These are phyloP conservation scores for Tulasnella sp. DNA, from an alignment of 768 basidiomycete species.

Conservation along the genomic window DNA sequence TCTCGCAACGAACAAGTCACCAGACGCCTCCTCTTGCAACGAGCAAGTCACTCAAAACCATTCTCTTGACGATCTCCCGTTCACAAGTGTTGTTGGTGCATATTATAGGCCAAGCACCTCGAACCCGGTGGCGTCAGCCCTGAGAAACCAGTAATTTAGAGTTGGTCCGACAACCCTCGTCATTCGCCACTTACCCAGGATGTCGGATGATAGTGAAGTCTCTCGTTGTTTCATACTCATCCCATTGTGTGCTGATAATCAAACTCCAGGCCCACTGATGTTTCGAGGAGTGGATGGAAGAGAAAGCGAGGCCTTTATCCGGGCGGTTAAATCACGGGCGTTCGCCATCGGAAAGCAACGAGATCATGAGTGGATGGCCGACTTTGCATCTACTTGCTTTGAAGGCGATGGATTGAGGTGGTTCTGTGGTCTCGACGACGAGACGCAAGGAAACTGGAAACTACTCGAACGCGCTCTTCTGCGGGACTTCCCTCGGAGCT, in stretches of 20 bases:
- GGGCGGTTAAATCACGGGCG: neutral
- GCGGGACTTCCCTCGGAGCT: neutral
- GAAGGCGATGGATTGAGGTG: neutral
- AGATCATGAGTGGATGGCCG: conserved; percentile 15
- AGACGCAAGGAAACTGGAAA: neutral
- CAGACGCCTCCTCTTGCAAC: too few species aligned
- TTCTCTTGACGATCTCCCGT: too few species aligned
- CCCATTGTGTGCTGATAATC: neutral
- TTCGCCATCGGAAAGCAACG: neutral
- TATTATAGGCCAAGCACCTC: too few species aligned
- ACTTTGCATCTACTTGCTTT: conserved; percentile 4
- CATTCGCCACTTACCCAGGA: neutral
- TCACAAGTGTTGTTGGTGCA: too few species aligned
- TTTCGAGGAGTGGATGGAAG: conserved; percentile 1
- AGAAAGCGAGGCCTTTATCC: conserved; percentile 11
- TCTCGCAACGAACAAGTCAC: too few species aligned
- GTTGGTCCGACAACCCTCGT: neutral
- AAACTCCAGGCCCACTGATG: neutral
- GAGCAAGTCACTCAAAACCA: too few species aligned
- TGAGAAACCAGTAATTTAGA: neutral
- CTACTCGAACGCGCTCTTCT: neutral
- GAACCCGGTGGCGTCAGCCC: neutral
- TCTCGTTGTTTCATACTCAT: neutral
- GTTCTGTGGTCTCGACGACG: neutral
- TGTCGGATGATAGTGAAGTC: neutral